Conservation (phyloP, 495 filamentous ascomycete genomes). For the Aspergillus cavernicola region DNA sequence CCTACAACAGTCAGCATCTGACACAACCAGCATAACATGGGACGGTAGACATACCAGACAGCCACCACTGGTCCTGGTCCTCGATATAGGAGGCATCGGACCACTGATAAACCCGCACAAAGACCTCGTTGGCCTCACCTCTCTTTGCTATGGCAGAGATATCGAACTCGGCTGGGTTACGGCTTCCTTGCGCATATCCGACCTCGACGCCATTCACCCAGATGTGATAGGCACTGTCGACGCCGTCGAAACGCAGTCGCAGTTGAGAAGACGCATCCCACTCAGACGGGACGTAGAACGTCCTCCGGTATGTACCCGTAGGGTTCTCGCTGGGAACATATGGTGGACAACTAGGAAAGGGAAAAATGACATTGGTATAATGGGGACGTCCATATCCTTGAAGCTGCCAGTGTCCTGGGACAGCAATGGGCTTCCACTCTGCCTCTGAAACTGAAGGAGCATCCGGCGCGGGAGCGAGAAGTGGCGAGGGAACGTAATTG, state of each 20-base stretch:
- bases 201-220: conserved; percentile 57
- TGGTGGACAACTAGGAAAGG: conserved; percentile 58
- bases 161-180: conserved; percentile 63
- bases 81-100: conserved; percentile 63
- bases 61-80: conserved; percentile 59
- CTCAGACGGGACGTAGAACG: conserved; percentile 45
- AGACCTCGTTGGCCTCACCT: conserved; percentile 45
- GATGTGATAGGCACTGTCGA: conserved; percentile 63
- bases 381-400: conserved; percentile 62
- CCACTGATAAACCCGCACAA: conserved; percentile 59
- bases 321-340: conserved; percentile 56
- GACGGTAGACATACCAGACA: conserved; percentile 35
- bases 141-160: conserved; percentile 43
- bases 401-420: conserved; percentile 69
- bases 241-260: conserved; percentile 62
- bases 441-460: no score
- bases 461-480: conserved; percentile 32
- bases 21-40: not conserved
- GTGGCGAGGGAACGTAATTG: conserved; percentile 46
- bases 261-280: conserved; percentile 43
- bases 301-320: conserved; percentile 56
- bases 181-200: conserved; percentile 63
- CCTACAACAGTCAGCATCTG: conserved; percentile 28
- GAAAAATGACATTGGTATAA: conserved; percentile 62
- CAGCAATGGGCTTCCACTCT: conserved; percentile 50